Conservation (phyloP, 2,329 filamentous ascomycete species). For the Fusarium austroafricanum region DNA sequence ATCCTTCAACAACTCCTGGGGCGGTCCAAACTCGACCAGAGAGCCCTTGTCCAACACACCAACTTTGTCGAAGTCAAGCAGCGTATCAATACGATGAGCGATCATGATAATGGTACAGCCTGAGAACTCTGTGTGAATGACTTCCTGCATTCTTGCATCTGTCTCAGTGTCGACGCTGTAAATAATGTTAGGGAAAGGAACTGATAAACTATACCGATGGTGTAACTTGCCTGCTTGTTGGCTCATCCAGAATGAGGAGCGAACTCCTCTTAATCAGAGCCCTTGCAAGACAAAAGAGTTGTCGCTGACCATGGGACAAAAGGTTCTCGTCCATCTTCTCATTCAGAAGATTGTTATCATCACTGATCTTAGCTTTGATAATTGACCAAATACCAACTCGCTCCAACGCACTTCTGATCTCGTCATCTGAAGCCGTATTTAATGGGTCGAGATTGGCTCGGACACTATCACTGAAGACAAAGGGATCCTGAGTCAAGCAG, state of each 20-base stretch:
- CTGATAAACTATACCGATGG: background rate
- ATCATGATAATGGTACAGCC: slow-evolving; percentile 51
- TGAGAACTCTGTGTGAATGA: slow-evolving; percentile 48
- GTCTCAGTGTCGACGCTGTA: slow-evolving; percentile 48
- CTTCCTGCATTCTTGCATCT: slow-evolving; percentile 46
- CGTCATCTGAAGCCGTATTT: slow-evolving; percentile 52
- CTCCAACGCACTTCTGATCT: slow-evolving; percentile 58
- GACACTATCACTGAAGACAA: slow-evolving; percentile 62
- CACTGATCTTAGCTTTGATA: slow-evolving; percentile 55
- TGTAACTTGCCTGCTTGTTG: slow-evolving; percentile 51
- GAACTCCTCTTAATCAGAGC: slow-evolving; percentile 46
- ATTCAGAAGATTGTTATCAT: slow-evolving; percentile 45
- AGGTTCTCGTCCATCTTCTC: slow-evolving; percentile 52
- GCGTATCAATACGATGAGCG: slow-evolving; percentile 49
- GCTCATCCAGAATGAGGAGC: slow-evolving; percentile 53
- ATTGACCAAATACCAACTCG: slow-evolving; percentile 60
- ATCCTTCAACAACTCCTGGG: slow-evolving; percentile 38
- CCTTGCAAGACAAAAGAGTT: slow-evolving; percentile 50
- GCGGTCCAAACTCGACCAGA: slow-evolving; percentile 48
- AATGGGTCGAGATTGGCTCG: slow-evolving; percentile 64
- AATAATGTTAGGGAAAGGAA: slow-evolving; percentile 9
- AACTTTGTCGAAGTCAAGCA: slow-evolving; percentile 52
- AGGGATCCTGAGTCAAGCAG: slow-evolving; percentile 64
- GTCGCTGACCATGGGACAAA: slow-evolving; percentile 50
- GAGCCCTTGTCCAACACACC: slow-evolving; percentile 48